Base-by-base conservation (phyloP, 2,329 filamentous ascomycete genomes). In the Venturia nashicola region DNA sequence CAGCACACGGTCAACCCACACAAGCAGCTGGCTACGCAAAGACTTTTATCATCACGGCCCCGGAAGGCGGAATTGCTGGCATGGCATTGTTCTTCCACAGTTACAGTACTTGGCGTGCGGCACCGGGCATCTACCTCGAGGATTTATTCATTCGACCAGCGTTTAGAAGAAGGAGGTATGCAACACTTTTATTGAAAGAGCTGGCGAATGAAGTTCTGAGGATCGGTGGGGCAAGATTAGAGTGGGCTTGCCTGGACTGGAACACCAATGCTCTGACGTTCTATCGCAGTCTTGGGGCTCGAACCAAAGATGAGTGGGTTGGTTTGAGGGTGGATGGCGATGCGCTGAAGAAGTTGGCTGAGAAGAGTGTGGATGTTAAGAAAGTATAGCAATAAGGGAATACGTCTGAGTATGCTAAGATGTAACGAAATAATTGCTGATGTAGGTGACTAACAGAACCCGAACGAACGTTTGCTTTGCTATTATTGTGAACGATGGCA, bases 41-140 rank as follows among this genome's bases (percentile, higher is more conserved):
- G 66, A 93, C 90, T 61, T 80, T 95, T 42, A 76, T 95, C 11
- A 76, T 93, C 63, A 80, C 80, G 68, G 73, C 74, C 1, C 77
- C 79, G 23, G 71, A 73, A 39, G 72, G 70, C 54, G 70, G 73
- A 40, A 72, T 83, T 74, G 89, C 85, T 0, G 91, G 88, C 59
- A 90, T 97, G 83, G 91, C 91, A 1, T 77, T 97, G 48, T 97
- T 91, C 78, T 97, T 96, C 75, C 91, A 93, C 80, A 97, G 93
- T 77, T 97, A 96, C 77, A 91, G 87, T 71, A 97, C 93, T 0
- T 97, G 94, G 94, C 84, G 89, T 27, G 46, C 89, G n/a, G 84
- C 83, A 57, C 85, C 92, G 0, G 93, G 93, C 2, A 89, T 99
- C 71, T 96, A 95, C 75, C 86, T 97, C 44, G 93, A 97, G 75